A percentile compares a stretch with the other conserved stretches of the same genome.
These are phyloP conservation scores for Thymus mandschuricus DNA, from an alignment of 257 asterid species.

Conservation along the genomic window DNA sequence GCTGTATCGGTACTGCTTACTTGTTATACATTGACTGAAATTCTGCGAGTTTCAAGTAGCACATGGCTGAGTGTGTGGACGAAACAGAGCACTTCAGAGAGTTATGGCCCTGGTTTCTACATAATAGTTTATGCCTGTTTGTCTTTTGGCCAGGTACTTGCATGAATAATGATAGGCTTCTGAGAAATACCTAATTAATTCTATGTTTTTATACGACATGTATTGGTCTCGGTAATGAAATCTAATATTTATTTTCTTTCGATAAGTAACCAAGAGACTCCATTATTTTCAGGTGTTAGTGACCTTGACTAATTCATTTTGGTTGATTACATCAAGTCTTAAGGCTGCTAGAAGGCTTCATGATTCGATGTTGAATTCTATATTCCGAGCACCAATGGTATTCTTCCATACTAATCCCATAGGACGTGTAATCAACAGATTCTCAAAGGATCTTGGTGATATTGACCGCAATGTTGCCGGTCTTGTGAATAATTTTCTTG, in stretches of 20 bases:
- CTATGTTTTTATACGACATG: background rate
- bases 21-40: conserved; percentile 72
- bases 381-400: conserved; percentile 84
- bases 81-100: conserved; percentile 57
- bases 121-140: conserved; percentile 76
- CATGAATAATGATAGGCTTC: conserved; percentile 3
- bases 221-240: background rate
- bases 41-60: conserved; percentile 84
- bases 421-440: conserved; percentile 83
- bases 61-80: conserved; percentile 97
- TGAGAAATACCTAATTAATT: background rate
- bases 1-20: conserved; percentile 67
- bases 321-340: conserved; percentile 77
- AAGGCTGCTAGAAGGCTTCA: conserved; percentile 75
- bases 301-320: conserved; percentile 75
- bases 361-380: conserved; percentile 66
- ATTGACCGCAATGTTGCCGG: conserved; percentile 72
- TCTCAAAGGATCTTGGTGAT: conserved; percentile 73
- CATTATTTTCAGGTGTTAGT: conserved; percentile 65
- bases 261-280: conserved; percentile 12
- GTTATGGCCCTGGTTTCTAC: conserved; percentile 65
- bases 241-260: background rate
- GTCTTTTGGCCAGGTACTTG: conserved; percentile 68
- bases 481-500: conserved; percentile 52
- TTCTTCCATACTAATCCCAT: conserved; percentile 87